A percentile compares a stretch with the other conserved stretches of the same genome.
These are phyloP conservation scores for Cordyceps militaris DNA, from an alignment of 2,329 filamentous ascomycete genomes.

Conservation along the genomic window DNA sequence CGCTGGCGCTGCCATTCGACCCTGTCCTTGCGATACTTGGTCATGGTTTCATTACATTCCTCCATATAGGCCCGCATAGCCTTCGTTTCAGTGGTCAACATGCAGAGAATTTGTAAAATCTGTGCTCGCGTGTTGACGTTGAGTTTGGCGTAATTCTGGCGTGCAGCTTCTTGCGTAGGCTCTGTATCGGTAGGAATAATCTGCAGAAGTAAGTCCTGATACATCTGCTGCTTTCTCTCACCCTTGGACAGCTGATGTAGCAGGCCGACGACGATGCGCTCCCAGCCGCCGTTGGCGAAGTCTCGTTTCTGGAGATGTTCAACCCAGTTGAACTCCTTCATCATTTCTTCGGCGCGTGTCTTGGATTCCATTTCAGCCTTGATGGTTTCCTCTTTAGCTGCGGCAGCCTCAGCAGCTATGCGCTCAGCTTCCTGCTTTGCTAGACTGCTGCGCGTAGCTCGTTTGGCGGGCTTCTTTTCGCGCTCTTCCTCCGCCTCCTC, in stretches of 20 bases:
- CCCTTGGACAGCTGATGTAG: constrained; percentile 77
- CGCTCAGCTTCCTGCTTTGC: constrained; percentile 72
- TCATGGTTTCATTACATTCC: constrained; percentile 90
- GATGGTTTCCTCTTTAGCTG: constrained; percentile 43
- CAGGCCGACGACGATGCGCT: constrained; percentile 80
- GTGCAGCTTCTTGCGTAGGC: constrained; percentile 67
- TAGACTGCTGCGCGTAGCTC: constrained; percentile 79
- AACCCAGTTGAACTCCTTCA: constrained; percentile 73
- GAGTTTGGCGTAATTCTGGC: constrained; percentile 63
- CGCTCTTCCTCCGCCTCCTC: constrained; percentile 58
- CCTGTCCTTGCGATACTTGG: constrained; percentile 87
- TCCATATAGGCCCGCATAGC: constrained; percentile 84
- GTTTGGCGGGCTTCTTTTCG: constrained; percentile 57
- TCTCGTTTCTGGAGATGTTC: constrained; percentile 76
- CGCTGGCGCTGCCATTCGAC: constrained; percentile 83
- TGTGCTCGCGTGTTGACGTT: constrained; percentile 78
- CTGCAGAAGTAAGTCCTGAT: constrained; percentile 71
- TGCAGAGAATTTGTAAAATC: constrained; percentile 76
- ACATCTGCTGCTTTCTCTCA: constrained; percentile 60
- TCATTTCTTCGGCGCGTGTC: constrained; percentile 69
- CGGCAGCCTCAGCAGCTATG: constrained; percentile 52
- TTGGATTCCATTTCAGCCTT: constrained; percentile 42
- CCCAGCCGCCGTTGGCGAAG: constrained; percentile 85
- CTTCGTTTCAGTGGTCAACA: constrained; percentile 80
- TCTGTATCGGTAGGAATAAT: constrained; percentile 75